phyloP scores from a whole-genome alignment of 441 rosid genomes.

The Raphanus hybrid region DNA sequence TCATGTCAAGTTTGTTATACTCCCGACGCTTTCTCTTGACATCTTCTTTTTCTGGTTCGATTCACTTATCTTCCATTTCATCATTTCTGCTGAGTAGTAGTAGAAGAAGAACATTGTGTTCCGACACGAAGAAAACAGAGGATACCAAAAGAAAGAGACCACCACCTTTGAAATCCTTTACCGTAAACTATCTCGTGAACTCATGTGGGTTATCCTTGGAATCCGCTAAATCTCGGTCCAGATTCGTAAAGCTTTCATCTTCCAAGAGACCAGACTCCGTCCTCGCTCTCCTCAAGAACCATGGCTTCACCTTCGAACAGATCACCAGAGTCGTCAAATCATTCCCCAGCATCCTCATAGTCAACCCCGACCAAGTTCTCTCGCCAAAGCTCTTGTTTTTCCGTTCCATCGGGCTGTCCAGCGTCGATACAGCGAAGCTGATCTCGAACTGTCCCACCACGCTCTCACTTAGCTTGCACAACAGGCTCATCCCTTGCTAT shows the following conservation, averaged over 20 bases:
- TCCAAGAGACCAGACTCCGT: constrained; percentile 40
- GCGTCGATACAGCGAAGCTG: constrained; percentile 15
- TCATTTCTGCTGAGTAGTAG: no score
- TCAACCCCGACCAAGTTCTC: constrained; percentile 28
- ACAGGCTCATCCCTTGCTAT: constrained; percentile 36
- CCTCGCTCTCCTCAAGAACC: constrained; percentile 35
- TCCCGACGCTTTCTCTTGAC: no score
- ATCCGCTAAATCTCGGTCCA: constrained; percentile 37
- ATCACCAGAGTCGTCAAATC: constrained; percentile 39
- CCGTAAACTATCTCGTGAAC: constrained; percentile 38
- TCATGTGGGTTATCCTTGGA: constrained; percentile 46
- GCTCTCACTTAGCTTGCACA: constrained; percentile 30
- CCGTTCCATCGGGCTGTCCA: constrained; percentile 32
- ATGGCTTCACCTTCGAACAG: constrained; percentile 44
- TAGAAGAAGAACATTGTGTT: no score
- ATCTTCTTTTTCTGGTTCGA: no score
- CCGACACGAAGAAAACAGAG: constrained; percentile 11
- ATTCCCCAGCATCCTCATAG: constrained; percentile 29
- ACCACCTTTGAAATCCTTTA: constrained; percentile 6
- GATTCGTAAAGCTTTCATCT: constrained; percentile 23
- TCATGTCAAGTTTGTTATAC: no score
- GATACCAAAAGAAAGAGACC: constrained; percentile 13
- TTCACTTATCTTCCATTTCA: no score
- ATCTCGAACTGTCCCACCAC: constrained; percentile 30
- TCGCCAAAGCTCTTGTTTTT: constrained; percentile 44